These are phyloP conservation scores for Fragaria nilgerrensis DNA, from an alignment of 306 rosid species.

Conservation along the genomic window DNA sequence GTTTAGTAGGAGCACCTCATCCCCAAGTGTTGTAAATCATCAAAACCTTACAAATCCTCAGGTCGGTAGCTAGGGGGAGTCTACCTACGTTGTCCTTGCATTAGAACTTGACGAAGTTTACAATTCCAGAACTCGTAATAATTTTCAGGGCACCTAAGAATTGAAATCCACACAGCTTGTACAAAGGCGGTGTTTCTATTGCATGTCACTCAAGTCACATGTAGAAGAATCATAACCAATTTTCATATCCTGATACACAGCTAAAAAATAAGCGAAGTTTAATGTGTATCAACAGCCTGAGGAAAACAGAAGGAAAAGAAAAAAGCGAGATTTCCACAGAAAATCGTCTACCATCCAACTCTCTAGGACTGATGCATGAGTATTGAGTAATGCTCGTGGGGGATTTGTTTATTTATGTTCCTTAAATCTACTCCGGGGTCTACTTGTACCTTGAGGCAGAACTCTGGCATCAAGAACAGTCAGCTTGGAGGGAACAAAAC, in stretches of 20 bases:
- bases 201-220: background rate
- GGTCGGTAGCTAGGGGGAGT: too few species aligned
- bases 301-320: background rate
- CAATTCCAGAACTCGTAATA: background rate
- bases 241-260: background rate
- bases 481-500: conserved; percentile 14
- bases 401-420: background rate
- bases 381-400: background rate
- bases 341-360: background rate
- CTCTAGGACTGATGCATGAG: background rate
- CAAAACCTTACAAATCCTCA: too few species aligned
- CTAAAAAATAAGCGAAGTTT: background rate
- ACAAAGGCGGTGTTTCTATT: background rate
- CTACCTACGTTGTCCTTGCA: background rate
- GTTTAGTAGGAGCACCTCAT: too few species aligned
- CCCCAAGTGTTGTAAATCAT: too few species aligned
- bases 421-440: background rate
- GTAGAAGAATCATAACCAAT: background rate
- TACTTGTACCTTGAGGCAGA: conserved; percentile 8
- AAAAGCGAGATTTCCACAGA: background rate
- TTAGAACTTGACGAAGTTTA: background rate
- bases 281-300: background rate
- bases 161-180: background rate
- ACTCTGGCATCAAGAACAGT: conserved; percentile 14
- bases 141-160: background rate